Conservation (phyloP, 345 rosid genomes). For the Eutrema yunnanense region DNA sequence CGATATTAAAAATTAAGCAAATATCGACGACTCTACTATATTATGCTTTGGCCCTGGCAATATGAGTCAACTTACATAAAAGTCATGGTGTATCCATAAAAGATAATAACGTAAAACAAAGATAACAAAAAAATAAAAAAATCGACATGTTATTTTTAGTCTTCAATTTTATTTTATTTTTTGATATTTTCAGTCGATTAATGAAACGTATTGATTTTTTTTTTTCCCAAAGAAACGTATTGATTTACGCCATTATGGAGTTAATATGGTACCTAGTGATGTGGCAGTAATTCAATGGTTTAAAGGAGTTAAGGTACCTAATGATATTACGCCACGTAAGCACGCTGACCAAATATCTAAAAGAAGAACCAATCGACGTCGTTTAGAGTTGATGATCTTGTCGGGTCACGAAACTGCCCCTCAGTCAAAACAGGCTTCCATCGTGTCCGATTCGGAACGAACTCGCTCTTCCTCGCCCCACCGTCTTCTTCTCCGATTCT, state of each 20-base stretch:
- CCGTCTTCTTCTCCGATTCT: conserved; percentile 9
- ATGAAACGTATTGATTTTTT: background rate
- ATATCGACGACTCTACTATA: no score
- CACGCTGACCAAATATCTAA: conserved; percentile 14
- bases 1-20: no score
- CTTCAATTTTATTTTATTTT: background rate
- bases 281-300: conserved; percentile 19
- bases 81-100: no score
- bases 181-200: background rate
- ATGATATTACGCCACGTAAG: conserved; percentile 11
- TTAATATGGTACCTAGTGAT: background rate
- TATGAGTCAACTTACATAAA: no score
- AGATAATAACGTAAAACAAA: no score
- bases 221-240: background rate
- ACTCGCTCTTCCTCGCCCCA: background rate
- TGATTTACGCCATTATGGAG: background rate
- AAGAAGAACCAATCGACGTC: conserved; percentile 18
- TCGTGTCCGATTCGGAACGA: conserved; percentile 23
- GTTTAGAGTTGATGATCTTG: conserved; percentile 26
- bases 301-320: background rate
- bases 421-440: conserved; percentile 14
- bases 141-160: no score
- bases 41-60: no score
- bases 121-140: no score
- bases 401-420: conserved; percentile 27